Conservation (phyloP, 192 early-diverging fungal species). For the Geranomyces michiganensis region DNA sequence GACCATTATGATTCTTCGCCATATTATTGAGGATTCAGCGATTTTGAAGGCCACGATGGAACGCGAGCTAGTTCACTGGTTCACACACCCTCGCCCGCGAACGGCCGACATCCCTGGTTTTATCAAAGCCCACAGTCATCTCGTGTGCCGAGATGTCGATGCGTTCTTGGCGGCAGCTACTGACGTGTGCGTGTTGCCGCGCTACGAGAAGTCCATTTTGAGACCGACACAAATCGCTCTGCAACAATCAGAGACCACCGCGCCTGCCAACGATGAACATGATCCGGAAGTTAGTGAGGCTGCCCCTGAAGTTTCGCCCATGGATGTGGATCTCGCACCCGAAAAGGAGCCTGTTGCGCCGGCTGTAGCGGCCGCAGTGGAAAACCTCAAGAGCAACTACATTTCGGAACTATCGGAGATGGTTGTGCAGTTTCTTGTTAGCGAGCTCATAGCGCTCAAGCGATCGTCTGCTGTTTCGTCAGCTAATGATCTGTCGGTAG, state of each 20-base stretch:
- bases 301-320: slow-evolving; percentile 23
- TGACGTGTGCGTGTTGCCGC: slow-evolving; percentile 65
- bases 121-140: slow-evolving; percentile 64
- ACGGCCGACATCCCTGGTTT: slow-evolving; percentile 71
- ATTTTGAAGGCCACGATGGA: slow-evolving; percentile 72
- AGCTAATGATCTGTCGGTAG: background rate
- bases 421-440: slow-evolving; percentile 58
- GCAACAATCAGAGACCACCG: slow-evolving; percentile 27
- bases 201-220: slow-evolving; percentile 61
- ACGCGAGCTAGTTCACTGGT: slow-evolving; percentile 74
- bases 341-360: slow-evolving; percentile 14
- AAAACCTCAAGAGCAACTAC: slow-evolving; percentile 21
- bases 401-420: slow-evolving; percentile 54
- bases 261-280: slow-evolving; percentile 1
- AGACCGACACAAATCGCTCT: slow-evolving; percentile 65
- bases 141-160: slow-evolving; percentile 71
- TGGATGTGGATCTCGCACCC: slow-evolving; percentile 34
- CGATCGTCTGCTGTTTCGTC: background rate
- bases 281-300: slow-evolving; percentile 22
- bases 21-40: slow-evolving; percentile 75
- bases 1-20: slow-evolving; percentile 84
- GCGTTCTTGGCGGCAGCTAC: slow-evolving; percentile 67
- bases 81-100: slow-evolving; percentile 68
- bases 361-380: slow-evolving; percentile 15
- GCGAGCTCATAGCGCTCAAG: slow-evolving; percentile 49